A percentile compares a stretch with the other conserved stretches of the same genome.
These are phyloP conservation scores for Fusarium clavum DNA, from an alignment of 2,329 filamentous ascomycete species.

Conservation along the genomic window DNA sequence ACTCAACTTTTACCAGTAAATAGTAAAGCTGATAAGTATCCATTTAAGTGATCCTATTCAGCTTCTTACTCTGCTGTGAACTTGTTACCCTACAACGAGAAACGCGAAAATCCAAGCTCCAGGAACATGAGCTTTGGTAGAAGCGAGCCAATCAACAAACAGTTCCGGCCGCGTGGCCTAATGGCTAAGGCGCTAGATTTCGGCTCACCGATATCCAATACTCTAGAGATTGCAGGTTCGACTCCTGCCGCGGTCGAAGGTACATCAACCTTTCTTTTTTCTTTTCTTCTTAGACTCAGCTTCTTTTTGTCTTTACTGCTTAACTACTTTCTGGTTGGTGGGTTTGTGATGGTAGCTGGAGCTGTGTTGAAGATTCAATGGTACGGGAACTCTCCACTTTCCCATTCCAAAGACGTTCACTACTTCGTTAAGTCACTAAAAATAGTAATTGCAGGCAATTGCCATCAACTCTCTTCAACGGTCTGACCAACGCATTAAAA, in stretches of 20 bases:
- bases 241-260: constrained; percentile 26
- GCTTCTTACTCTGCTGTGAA: too few species aligned
- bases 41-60: too few species aligned
- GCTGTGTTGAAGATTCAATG: too few species aligned
- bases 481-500: too few species aligned
- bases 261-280: too few species aligned
- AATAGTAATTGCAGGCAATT: background rate
- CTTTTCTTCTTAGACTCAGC: too few species aligned
- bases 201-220: constrained; percentile 3
- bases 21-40: too few species aligned
- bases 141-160: constrained; percentile 9
- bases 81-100: background rate
- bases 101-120: rapidly evolving
- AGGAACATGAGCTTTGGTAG: rapidly evolving
- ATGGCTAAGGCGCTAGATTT: constrained; percentile 36
- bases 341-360: background rate
- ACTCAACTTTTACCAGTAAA: too few species aligned
- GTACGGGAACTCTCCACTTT: too few species aligned
- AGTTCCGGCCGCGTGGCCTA: constrained; percentile 28
- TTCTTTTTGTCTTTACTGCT: background rate
- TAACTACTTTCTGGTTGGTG: background rate
- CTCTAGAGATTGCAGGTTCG: constrained; percentile 35
- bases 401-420: too few species aligned
- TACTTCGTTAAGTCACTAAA: background rate
- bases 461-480: background rate